Conservation (phyloP, 2,329 filamentous ascomycete species). For the Colletotrichum sp. region DNA sequence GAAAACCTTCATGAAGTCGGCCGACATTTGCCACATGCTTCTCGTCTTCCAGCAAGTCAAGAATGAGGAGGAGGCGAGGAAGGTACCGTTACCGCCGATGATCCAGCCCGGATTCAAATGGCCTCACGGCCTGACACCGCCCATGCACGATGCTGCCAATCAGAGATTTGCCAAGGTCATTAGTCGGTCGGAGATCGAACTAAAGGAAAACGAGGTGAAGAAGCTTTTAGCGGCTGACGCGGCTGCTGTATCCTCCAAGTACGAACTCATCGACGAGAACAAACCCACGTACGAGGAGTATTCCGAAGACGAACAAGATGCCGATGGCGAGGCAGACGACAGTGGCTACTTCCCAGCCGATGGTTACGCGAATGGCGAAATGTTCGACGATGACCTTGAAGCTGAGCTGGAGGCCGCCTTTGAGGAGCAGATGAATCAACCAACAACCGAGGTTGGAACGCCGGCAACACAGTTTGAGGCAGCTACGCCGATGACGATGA, state of each 20-base stretch:
- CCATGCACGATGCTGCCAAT: slow-evolving; percentile 84
- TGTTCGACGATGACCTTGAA: slow-evolving; percentile 54
- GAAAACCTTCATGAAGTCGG: slow-evolving; percentile 85
- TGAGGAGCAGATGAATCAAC: slow-evolving; percentile 46
- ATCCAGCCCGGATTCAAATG: slow-evolving; percentile 74
- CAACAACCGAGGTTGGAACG: slow-evolving; percentile 40
- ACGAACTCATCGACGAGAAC: slow-evolving; percentile 66
- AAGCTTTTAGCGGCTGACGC: slow-evolving; percentile 74
- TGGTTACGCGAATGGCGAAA: slow-evolving; percentile 31
- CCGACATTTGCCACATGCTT: slow-evolving; percentile 89
- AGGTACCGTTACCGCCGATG: slow-evolving; percentile 72
- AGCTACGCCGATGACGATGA: slow-evolving; percentile 47
- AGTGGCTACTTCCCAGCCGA: slow-evolving; percentile 41
- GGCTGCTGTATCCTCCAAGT: slow-evolving; percentile 61
- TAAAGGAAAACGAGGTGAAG: slow-evolving; percentile 81
- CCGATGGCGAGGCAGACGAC: slow-evolving; percentile 51
- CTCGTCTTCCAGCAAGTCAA: slow-evolving; percentile 73
- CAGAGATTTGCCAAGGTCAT: slow-evolving; percentile 84
- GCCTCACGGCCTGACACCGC: slow-evolving; percentile 86
- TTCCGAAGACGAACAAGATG: slow-evolving; percentile 61
- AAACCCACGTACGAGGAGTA: slow-evolving; percentile 50
- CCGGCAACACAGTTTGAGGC: slow-evolving; percentile 46
- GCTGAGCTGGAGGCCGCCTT: slow-evolving; percentile 60
- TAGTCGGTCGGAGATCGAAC: slow-evolving; percentile 82
- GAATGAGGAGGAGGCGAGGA: slow-evolving; percentile 68